Base-by-base conservation (phyloP, 306 rosid species). In the Acmispon strigosus region DNA sequence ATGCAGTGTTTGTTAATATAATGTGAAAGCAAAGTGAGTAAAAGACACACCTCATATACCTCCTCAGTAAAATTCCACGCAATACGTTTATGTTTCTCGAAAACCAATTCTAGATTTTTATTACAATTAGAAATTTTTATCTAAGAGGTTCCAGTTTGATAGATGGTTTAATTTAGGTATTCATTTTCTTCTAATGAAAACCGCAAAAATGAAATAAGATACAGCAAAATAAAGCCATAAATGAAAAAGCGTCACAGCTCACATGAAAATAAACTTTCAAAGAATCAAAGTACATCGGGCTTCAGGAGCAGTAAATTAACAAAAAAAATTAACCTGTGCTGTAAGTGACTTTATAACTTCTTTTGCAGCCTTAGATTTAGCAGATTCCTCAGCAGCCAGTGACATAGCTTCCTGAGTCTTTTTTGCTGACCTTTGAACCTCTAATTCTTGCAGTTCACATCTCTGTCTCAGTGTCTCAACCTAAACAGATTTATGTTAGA, bases 311-410 rank as follows among this genome's bases (percentile, higher is more conserved):
- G 56, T 60, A 70, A 7, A 27, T 69, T 27, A 17, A 45, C 66
- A 49, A 44, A 79, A 78, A 63, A 27, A 78, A 13, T 13, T 50
- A 52, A 94, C 98, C 97, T 94, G 96, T 47, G 97, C 88, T n/a
- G 98, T 84, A 24, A 94, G 95, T 36, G 92, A 84, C 88, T 89
- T 94, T 73, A 94, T 90, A 70, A 87, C 98, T 86, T 94, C 98
- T 84, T 94, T 94, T 11, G 95, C 98, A 42, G 95, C 98, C 81
- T 80, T 89, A 52, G 91, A 90, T 82, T 90, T 94, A 62, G 89
- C 78, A 78, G 96, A 83, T 76, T 94, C 98, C 72, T 94, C 98
- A 6, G 90, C 85, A 70, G 88, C 98, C 62, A 84, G 29, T 58
- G 91, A 74, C 80, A 84, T 73, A 74, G 96, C 95, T 76, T 94